These are phyloP conservation scores for Dichotomocladium elegans DNA, from an alignment of 371 early-diverging fungal species.

Conservation along the genomic window DNA sequence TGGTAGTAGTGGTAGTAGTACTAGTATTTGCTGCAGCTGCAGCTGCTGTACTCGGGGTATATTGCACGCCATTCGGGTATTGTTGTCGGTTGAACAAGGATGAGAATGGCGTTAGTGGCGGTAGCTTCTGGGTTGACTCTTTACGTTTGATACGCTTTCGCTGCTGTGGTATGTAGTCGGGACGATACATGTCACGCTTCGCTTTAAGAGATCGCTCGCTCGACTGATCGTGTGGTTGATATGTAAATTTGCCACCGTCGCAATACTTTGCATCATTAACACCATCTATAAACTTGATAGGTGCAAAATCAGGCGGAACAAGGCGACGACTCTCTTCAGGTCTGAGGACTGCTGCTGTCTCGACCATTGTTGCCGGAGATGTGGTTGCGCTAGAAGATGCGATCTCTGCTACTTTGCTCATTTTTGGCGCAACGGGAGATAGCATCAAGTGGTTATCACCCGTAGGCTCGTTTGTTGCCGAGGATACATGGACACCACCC, in stretches of 20 bases:
- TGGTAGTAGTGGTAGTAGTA: too few species aligned
- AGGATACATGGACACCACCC: neutral
- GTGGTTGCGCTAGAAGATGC: neutral
- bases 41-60: neutral
- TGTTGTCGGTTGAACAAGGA: too few species aligned
- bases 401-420: neutral
- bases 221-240: conserved; percentile 9
- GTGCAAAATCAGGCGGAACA: conserved; percentile 46
- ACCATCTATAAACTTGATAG: conserved; percentile 22
- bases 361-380: neutral
- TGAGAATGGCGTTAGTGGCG: too few species aligned
- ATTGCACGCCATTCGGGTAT: neutral
- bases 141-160: conserved; percentile 9
- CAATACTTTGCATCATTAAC: conserved; percentile 46
- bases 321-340: too few species aligned
- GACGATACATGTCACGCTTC: conserved; percentile 21
- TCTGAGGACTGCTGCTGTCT: conserved; percentile 1
- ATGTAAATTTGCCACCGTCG: conserved; percentile 46
- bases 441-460: neutral
- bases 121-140: neutral
- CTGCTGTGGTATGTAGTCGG: conserved; percentile 34
- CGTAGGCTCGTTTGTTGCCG: neutral
- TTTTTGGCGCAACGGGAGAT: neutral
- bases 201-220: neutral
- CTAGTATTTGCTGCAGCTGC: neutral